Percentiles rank a stretch among this genome's conserved stretches.
Evolutionary conservation across 306 rosid genomes (phyloP).

Genomic region (Casuarina equisetifolia): DNA sequence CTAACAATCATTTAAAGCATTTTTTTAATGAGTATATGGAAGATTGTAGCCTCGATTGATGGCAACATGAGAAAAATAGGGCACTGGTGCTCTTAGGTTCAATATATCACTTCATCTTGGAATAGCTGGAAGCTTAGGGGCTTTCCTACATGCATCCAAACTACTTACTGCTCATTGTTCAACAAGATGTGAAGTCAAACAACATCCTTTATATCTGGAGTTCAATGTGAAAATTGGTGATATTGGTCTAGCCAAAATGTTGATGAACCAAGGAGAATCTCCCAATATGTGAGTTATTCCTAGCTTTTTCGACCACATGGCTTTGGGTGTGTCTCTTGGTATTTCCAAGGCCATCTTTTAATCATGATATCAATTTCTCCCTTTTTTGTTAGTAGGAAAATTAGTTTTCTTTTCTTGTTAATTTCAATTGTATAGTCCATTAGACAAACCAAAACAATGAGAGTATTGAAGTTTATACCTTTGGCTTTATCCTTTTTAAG

Average conservation of each 20-base stretch:
- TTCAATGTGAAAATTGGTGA: slow-evolving; percentile 84
- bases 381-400: not conserved
- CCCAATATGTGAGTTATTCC: slow-evolving; percentile 71
- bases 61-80: slow-evolving; percentile 52
- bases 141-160: not conserved
- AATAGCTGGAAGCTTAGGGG: slow-evolving; percentile 59
- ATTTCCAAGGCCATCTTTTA: not conserved
- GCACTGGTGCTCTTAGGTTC: slow-evolving; percentile 31
- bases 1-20: slow-evolving; percentile 54
- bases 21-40: slow-evolving; percentile 78
- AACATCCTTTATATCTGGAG: slow-evolving; percentile 68
- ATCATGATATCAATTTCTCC: not conserved
- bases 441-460: slow-evolving; percentile 54
- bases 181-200: not conserved
- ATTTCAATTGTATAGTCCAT: slow-evolving; percentile 50
- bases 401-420: not conserved
- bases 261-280: slow-evolving; percentile 65
- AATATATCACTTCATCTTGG: slow-evolving; percentile 30
- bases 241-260: slow-evolving; percentile 78
- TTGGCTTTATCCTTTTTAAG: slow-evolving; percentile 69
- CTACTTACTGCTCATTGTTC: not conserved
- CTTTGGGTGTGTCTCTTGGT: slow-evolving; percentile 62
- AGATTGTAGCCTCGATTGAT: slow-evolving; percentile 66
- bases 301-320: slow-evolving; percentile 87
- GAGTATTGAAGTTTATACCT: slow-evolving; percentile 71